Percentiles rank a stretch among this genome's conserved stretches.
Conservation (phyloP, 306 rosid species). For the Lathyrus oleraceus region DNA sequence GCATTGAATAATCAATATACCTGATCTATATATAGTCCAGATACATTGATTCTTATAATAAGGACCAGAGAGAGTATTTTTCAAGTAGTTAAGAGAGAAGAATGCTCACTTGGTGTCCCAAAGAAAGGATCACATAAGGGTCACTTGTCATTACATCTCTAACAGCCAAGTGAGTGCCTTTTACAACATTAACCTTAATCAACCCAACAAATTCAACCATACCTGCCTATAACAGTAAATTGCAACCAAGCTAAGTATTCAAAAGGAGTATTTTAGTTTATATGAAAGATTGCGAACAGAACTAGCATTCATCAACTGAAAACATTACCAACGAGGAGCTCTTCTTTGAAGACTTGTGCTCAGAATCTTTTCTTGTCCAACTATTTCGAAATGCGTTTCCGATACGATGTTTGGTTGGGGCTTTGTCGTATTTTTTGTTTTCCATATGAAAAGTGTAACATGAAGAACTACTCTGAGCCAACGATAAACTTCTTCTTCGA, state of each 20-base stretch:
- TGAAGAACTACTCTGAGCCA: conserved; percentile 40
- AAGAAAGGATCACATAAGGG: conserved; percentile 84
- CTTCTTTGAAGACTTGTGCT: conserved; percentile 60
- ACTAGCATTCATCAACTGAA: conserved; percentile 13
- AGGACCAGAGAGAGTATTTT: not conserved
- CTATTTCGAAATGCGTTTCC: conserved; percentile 74
- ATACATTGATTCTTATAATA: too few relatives aligned
- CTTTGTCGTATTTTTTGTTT: conserved; percentile 57
- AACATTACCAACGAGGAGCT: conserved; percentile 60
- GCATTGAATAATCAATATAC: too few relatives aligned
- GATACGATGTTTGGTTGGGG: conserved; percentile 52
- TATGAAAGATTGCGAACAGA: not conserved
- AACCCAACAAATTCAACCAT: conserved; percentile 96
- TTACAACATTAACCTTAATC: conserved; percentile 86
- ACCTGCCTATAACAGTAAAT: conserved; percentile 77
- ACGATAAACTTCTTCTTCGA: conserved; percentile 43
- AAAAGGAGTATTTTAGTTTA: not conserved
- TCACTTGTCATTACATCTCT: conserved; percentile 88
- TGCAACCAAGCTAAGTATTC: conserved; percentile 38
- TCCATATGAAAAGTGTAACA: conserved; percentile 36
- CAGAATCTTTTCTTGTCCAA: conserved; percentile 76
- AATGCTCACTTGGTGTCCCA: conserved; percentile 89
- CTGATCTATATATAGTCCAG: too few relatives aligned
- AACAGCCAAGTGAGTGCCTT: conserved; percentile 80
- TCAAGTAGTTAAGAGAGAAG: conserved; percentile 23